Percentiles rank a stretch among this genome's conserved stretches.
These are phyloP conservation scores for Pseudocercospora fuligena DNA, from an alignment of 2,329 filamentous ascomycete genomes.

Conservation along the genomic window DNA sequence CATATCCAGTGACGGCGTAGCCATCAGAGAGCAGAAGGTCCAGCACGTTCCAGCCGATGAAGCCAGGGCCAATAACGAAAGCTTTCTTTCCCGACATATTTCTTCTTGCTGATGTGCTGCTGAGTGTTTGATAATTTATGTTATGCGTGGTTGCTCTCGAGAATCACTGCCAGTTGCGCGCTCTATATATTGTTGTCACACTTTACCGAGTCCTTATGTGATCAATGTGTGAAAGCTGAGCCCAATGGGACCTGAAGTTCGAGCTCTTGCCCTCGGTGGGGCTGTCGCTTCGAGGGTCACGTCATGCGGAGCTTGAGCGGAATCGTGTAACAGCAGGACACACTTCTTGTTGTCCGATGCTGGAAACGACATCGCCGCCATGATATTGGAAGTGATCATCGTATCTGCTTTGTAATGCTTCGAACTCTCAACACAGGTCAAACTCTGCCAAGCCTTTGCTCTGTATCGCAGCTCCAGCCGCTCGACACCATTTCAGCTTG, in stretches of 20 bases:
- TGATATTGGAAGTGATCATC: background rate
- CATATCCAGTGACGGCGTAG: slow-evolving; percentile 47
- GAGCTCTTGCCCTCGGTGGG: background rate
- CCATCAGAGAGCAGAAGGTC: slow-evolving; percentile 49
- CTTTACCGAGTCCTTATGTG: background rate
- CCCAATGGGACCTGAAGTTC: background rate
- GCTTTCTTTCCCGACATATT: slow-evolving; percentile 41
- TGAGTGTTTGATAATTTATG: background rate
- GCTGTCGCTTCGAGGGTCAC: background rate
- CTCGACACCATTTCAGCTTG: slow-evolving; percentile 19
- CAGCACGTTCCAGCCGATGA: slow-evolving; percentile 55
- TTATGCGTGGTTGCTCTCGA: background rate
- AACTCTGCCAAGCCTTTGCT: background rate
- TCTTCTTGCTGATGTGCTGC: background rate
- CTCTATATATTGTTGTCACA: background rate
- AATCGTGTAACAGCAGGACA: background rate
- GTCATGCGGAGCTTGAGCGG: slow-evolving; percentile 8
- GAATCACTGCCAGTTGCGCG: too few relatives aligned
- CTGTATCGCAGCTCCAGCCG: background rate
- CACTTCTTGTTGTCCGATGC: background rate
- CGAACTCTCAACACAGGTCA: background rate
- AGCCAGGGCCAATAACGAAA: slow-evolving; percentile 54
- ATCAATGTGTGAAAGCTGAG: background rate
- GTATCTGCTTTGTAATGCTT: background rate
- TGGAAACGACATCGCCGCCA: background rate